Conservation (phyloP, 345 rosid genomes). For the Conringia planisiliqua region DNA sequence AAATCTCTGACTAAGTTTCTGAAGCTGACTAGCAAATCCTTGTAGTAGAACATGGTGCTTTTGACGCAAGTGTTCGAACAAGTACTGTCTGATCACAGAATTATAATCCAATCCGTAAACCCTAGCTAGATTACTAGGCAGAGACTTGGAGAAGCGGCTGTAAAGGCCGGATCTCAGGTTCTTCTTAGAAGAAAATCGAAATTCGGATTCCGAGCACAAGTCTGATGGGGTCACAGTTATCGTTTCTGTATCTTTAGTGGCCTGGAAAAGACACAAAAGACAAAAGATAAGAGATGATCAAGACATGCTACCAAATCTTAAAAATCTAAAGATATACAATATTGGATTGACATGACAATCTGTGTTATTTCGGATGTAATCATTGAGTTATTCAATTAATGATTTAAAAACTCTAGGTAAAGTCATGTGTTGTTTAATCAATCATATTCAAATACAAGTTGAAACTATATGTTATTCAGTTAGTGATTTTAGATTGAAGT, state of each 20-base stretch:
- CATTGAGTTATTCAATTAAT: background rate
- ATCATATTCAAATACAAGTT: background rate
- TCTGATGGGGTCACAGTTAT: background rate
- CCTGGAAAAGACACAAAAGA: background rate
- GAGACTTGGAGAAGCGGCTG: background rate
- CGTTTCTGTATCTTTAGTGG: background rate
- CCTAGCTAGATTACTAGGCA: background rate
- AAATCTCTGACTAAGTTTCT: slow-evolving; percentile 13
- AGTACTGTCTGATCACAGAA: background rate
- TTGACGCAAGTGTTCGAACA: background rate
- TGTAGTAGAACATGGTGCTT: background rate
- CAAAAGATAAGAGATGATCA: background rate
- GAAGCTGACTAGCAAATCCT: background rate
- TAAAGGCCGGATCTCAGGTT: background rate
- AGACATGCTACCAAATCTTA: background rate
- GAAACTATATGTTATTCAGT: background rate
- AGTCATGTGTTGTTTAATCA: background rate
- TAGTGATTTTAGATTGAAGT: no score
- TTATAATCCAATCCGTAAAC: background rate
- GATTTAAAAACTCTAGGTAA: background rate
- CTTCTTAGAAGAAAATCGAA: background rate
- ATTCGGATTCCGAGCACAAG: background rate
- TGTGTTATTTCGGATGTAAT: background rate
- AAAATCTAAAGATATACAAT: background rate
- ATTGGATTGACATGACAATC: background rate